Conservation (phyloP, 352 stramenopile species). For the Globisporangium okanoganense region DNA sequence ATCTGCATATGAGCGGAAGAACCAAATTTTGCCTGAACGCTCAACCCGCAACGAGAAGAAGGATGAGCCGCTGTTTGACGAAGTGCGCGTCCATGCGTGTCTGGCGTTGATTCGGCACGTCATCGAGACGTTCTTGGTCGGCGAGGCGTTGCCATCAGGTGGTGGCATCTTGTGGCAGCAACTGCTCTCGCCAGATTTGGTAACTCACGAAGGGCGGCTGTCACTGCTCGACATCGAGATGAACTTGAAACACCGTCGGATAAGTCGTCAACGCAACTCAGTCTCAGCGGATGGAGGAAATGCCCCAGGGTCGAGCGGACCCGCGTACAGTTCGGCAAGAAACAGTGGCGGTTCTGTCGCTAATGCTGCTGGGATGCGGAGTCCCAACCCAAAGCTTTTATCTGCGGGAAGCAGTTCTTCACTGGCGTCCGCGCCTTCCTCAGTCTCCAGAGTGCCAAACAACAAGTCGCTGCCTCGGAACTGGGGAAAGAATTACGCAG, state of each 20-base stretch:
- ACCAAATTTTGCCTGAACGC: not conserved
- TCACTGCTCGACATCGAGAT: conserved; percentile 54
- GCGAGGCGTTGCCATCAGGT: conserved; percentile 11
- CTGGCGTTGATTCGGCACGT: conserved; percentile 46
- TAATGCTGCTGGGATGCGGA: conserved; percentile 15
- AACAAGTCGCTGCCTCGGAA: conserved; percentile 56
- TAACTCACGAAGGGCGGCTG: conserved; percentile 28
- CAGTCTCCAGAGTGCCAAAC: conserved; percentile 7
- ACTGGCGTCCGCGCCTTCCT: not conserved
- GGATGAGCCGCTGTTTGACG: conserved; percentile 24
- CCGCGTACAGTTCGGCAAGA: not conserved
- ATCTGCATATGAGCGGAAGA: not conserved
- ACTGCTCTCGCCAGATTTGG: conserved; percentile 52
- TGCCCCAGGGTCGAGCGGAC: not conserved
- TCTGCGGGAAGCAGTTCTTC: not conserved
- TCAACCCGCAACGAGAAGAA: not conserved
- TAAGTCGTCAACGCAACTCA: conserved; percentile 31
- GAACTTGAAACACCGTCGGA: conserved; percentile 48
- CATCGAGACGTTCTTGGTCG: conserved; percentile 57
- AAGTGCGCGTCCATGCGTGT: conserved; percentile 54
- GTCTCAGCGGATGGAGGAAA: conserved; percentile 6
- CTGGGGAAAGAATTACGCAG: conserved; percentile 57
- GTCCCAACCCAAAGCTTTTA: conserved; percentile 20
- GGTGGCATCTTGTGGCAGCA: conserved; percentile 23
- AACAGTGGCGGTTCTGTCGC: conserved; percentile 10